Conservation (phyloP, 176 grass and related monocot genomes). For the Urochloa ruziziensis region DNA sequence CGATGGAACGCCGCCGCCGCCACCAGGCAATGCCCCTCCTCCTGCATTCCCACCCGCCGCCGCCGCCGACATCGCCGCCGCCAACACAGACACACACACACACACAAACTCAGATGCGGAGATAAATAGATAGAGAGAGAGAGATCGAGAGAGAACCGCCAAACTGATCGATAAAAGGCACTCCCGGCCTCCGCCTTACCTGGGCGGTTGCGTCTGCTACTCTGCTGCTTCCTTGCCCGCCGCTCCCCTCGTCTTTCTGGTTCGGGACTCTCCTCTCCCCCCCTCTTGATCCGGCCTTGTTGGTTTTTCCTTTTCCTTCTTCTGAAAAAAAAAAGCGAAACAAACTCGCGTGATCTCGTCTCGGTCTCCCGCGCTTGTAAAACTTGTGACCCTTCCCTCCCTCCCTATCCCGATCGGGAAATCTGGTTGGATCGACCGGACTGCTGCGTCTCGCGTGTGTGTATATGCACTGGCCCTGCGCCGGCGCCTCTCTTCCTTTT, state of each 20-base stretch:
- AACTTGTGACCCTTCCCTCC: neutral
- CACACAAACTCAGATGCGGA: neutral
- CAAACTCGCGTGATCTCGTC: neutral
- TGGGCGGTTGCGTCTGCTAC: neutral
- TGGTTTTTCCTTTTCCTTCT: neutral
- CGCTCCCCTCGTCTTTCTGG: neutral
- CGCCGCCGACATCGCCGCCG: neutral
- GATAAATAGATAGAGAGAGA: too few species aligned
- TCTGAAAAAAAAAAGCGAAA: too few species aligned
- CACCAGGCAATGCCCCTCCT: neutral
- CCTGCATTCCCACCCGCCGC: constrained; percentile 12
- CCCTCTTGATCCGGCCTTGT: neutral
- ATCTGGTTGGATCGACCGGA: neutral
- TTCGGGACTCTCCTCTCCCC: neutral
- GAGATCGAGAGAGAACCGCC: neutral
- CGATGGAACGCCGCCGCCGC: neutral
- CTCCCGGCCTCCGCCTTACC: neutral
- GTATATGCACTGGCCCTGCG: too few species aligned
- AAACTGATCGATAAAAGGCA: neutral
- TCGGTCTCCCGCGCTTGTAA: neutral
- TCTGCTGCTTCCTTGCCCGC: neutral
- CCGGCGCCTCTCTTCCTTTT: too few species aligned
- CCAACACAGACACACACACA: too few species aligned
- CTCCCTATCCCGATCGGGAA: too few species aligned
- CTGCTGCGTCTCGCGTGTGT: neutral